These are phyloP conservation scores for Dryas alaskensis DNA, from an alignment of 306 rosid genomes.

Conservation along the genomic window DNA sequence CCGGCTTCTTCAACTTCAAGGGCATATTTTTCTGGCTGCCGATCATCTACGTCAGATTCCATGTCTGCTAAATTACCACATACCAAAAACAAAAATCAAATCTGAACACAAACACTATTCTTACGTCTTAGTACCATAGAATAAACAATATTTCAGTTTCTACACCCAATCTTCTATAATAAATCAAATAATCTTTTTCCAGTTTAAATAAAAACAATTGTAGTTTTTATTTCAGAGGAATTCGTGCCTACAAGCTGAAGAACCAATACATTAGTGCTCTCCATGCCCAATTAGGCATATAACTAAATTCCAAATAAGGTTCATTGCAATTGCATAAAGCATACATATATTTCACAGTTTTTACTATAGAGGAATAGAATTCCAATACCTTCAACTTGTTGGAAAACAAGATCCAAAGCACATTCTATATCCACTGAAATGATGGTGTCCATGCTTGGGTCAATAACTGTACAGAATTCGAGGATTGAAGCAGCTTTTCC, in stretches of 20 bases:
- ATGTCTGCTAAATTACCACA: constrained; percentile 25
- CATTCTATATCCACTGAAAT: constrained; percentile 54
- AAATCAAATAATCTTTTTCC: background rate
- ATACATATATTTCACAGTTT: background rate
- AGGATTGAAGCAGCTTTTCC: constrained; percentile 74
- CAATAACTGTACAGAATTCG: constrained; percentile 62
- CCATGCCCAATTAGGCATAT: background rate
- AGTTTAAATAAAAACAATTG: background rate
- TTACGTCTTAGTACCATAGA: background rate
- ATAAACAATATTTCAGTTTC: background rate
- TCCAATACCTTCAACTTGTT: constrained; percentile 59
- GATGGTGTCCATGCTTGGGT: constrained; percentile 49
- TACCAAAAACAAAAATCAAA: constrained; percentile 19
- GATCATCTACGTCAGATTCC: constrained; percentile 57
- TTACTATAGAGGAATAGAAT: constrained; percentile 4
- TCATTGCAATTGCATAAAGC: background rate
- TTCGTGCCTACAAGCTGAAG: background rate
- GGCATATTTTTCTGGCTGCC: constrained; percentile 51
- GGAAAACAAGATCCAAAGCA: constrained; percentile 63
- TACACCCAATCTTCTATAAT: background rate
- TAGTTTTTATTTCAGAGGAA: background rate
- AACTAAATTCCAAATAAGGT: background rate
- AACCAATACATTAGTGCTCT: background rate
- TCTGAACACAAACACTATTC: background rate
- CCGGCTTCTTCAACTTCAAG: constrained; percentile 86